A percentile compares a stretch with the other conserved stretches of the same genome.
These are phyloP conservation scores for Amyloporia xantha DNA, from an alignment of 768 basidiomycete species.

Conservation along the genomic window DNA sequence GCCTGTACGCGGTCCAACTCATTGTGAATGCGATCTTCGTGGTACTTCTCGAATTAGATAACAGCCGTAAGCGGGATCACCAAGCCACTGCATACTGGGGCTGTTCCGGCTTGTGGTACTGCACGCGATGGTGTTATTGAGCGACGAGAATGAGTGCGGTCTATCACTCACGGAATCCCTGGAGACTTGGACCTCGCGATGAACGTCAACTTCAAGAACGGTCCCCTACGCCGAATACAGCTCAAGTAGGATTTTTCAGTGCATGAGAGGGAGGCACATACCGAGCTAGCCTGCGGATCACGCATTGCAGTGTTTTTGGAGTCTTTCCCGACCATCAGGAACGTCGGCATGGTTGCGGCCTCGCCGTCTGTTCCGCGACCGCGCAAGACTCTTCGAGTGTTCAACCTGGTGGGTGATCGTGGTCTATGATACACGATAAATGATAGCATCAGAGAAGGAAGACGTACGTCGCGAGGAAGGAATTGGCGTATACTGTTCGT, in stretches of 20 bases:
- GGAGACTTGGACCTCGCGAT: background rate
- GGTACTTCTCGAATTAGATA: too few species aligned
- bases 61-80: too few species aligned
- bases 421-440: background rate
- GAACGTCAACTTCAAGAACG: slow-evolving; percentile 1
- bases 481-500: slow-evolving; percentile 50
- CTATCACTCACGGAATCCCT: slow-evolving; percentile 2
- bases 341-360: slow-evolving; percentile 18
- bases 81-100: background rate
- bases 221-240: background rate
- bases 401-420: too few species aligned
- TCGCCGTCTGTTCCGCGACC: slow-evolving; percentile 50
- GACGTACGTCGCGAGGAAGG: slow-evolving; percentile 59
- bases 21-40: too few species aligned
- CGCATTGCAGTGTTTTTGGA: slow-evolving; percentile 14
- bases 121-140: background rate
- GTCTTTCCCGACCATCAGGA: slow-evolving; percentile 24
- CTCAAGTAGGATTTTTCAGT: background rate
- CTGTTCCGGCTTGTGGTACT: background rate
- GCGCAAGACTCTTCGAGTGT: slow-evolving; percentile 48
- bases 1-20: too few species aligned
- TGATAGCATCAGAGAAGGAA: background rate
- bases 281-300: slow-evolving; percentile 8
- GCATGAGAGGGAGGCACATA: slow-evolving; percentile 1
- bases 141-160: background rate